A percentile compares a stretch with the other conserved stretches of the same genome.
These are phyloP conservation scores for Ogataea saltuana DNA, from an alignment of 805 yeast species.

Conservation along the genomic window DNA sequence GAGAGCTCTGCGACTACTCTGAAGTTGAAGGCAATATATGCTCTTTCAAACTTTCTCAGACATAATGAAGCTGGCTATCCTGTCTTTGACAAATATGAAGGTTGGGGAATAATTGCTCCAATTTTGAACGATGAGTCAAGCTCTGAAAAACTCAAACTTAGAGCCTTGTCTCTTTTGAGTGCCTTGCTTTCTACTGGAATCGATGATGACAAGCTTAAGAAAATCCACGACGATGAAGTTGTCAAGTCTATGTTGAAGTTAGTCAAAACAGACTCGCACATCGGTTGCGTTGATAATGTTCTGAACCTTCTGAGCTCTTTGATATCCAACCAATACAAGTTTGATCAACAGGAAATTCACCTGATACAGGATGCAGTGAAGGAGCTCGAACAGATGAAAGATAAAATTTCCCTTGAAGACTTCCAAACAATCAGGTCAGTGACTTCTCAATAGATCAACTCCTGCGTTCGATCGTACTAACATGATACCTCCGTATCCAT, in stretches of 20 bases:
- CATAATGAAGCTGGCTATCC: slow-evolving; percentile 61
- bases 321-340: slow-evolving; percentile 44
- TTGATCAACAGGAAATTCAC: slow-evolving; percentile 44
- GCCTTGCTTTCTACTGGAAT: slow-evolving; percentile 58
- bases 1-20: slow-evolving; percentile 32
- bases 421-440: slow-evolving; percentile 50
- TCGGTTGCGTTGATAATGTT: slow-evolving; percentile 58
- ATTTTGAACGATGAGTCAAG: slow-evolving; percentile 16
- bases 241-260: slow-evolving; percentile 36
- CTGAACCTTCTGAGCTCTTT: slow-evolving; percentile 51
- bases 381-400: slow-evolving; percentile 44
- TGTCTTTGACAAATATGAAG: slow-evolving; percentile 55
- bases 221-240: slow-evolving; percentile 41
- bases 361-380: slow-evolving; percentile 40
- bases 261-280: slow-evolving; percentile 39
- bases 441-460: slow-evolving; percentile 10
- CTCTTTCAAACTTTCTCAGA: slow-evolving; percentile 70
- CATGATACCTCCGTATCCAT: slow-evolving; percentile 2
- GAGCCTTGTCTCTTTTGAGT: slow-evolving; percentile 49
- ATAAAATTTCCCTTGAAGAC: slow-evolving; percentile 56
- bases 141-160: slow-evolving; percentile 46
- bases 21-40: slow-evolving; percentile 69
- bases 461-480: background rate
- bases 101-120: slow-evolving; percentile 57
- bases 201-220: slow-evolving; percentile 39